Evolutionary conservation across 345 rosid genomes (phyloP).

Genomic region (Geranium rotundifolium): DNA sequence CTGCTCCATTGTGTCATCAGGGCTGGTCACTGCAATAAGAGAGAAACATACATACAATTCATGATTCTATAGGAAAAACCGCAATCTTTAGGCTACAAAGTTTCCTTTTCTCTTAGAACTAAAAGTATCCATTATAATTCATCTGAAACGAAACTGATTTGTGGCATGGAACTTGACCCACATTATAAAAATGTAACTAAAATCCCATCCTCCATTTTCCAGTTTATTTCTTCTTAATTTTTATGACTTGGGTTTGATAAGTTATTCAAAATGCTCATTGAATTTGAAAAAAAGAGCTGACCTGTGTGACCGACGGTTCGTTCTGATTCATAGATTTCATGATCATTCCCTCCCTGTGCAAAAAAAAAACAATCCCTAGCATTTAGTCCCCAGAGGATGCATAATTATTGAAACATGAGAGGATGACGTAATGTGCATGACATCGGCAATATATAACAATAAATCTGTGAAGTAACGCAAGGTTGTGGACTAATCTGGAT

Average conservation of each 20-base stretch:
- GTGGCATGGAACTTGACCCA: not conserved
- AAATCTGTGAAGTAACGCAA: not conserved
- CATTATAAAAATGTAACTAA: not conserved
- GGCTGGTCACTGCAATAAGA: slow-evolving; percentile 57
- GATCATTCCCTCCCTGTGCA: slow-evolving; percentile 83
- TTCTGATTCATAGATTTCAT: slow-evolving; percentile 81
- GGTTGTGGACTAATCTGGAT: not conserved
- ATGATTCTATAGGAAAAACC: too few species aligned
- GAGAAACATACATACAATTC: not conserved
- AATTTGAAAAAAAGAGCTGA: slow-evolving; percentile 11
- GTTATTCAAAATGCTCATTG: not conserved
- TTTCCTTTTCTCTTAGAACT: too few species aligned
- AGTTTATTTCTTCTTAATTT: not conserved
- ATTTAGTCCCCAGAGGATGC: not conserved
- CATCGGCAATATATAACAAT: not conserved
- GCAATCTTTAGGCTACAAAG: too few species aligned
- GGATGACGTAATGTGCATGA: too few species aligned
- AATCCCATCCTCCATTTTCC: not conserved
- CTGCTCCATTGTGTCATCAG: slow-evolving; percentile 52
- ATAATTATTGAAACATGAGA: not conserved
- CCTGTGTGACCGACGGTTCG: slow-evolving; percentile 86
- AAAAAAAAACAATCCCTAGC: slow-evolving; percentile 3
- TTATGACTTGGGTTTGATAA: not conserved
- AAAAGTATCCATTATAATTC: not conserved
- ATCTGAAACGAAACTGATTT: not conserved